phyloP scores from a whole-genome alignment of 2,329 filamentous ascomycete species.

The Chaetomiaceae sp. region DNA sequence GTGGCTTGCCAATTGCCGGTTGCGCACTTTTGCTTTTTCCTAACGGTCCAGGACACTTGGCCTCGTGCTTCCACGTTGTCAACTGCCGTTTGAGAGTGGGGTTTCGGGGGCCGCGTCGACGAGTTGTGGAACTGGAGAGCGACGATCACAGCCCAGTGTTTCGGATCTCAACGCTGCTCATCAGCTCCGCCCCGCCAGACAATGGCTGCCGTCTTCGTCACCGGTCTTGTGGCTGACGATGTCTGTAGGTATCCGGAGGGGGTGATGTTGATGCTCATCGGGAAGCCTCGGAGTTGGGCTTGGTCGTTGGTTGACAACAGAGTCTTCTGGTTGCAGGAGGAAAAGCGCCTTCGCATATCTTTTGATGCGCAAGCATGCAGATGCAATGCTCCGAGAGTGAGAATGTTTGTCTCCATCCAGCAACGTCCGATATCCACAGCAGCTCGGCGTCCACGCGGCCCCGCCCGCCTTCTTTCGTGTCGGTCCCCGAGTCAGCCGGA shows the following conservation, averaged over 20 bases:
- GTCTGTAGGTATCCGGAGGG: neutral
- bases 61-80: conserved; percentile 4
- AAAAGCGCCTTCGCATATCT: neutral
- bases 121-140: neutral
- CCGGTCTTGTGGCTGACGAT: conserved; percentile 3
- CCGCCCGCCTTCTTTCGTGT: neutral
- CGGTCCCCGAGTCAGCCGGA: conserved; percentile 4
- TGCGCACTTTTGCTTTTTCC: neutral
- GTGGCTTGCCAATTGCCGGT: conserved; percentile 5
- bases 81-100: conserved; percentile 8
- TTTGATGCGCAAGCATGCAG: too few relatives aligned
- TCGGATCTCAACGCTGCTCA: neutral
- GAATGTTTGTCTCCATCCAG: neutral
- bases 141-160: conserved; percentile 1
- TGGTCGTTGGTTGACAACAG: too few relatives aligned
- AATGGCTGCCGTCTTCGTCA: neutral
- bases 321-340: too few relatives aligned
- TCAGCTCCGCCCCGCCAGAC: neutral
- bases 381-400: neutral
- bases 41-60: neutral
- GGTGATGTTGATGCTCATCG: too few relatives aligned
- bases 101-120: neutral
- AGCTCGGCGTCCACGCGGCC: neutral
- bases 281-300: too few relatives aligned
- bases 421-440: neutral